Evolutionary conservation across 2,329 filamentous ascomycete genomes (phyloP), one percentile per base, ranked within the genome.

Genomic region (Grosmannia huntii): DNA sequence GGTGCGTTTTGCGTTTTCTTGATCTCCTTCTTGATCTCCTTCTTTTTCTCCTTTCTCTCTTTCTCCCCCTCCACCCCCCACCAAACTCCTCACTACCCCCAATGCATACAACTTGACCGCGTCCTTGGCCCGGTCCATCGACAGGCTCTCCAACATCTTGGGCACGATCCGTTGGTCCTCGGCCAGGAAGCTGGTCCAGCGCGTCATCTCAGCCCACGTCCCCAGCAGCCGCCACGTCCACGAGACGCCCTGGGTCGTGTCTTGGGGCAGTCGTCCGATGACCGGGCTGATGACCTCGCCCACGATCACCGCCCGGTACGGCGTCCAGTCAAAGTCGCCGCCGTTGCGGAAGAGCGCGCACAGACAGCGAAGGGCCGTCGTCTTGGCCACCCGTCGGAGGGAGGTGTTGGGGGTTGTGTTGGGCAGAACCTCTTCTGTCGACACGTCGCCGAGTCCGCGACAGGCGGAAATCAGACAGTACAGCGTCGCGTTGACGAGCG

Each of bases 221-320:
- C 83, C 84, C 62, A 99, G 83, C 5, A 99, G 76, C 62, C 86
- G 85, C 61, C 96, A 79, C 48, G 90, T 80, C 19, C 86, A 88
- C 3, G 94, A 97, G 9, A 96, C 77, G 16, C 90, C 89, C 68
- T 99, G 91, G 0, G 90, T 87, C 50, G 89, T 96, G 72, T 99
- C 94, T 5, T 81, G 76, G 0, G 90, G 83, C 57, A 99, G 81
- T 59, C 87, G 89, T 2, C 86, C 80, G 21, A 97, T 75, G 63
- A 90, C 81, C 21, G 89, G 89, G 56, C 82, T 83, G 52, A 99
- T 78, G 28, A 95, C 74, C 66, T 96, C 85, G 31, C 80, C 74
- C 57, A 94, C 82, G 56, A 97, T 85, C 0, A 80, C 71, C 10
- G 81, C 76, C 44, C 88, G 79, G 68, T 91, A 95, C 1, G 78